Evolutionary conservation across 78 protist species (phyloP), one percentile per base, ranked within the genome.

Genomic region (Dictyostelium intermedium): DNA sequence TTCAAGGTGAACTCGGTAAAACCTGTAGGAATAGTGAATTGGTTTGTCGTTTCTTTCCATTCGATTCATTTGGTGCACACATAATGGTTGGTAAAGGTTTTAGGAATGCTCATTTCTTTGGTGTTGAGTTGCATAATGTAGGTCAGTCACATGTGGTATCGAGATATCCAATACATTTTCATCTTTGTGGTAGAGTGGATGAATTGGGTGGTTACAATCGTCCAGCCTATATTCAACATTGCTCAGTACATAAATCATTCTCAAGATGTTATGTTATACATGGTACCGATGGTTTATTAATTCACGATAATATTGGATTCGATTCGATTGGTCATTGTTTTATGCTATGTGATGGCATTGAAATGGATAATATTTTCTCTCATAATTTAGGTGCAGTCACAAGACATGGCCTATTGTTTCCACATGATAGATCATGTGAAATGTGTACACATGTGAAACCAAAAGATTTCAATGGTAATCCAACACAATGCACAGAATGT

Each of bases 321-420:
- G 83, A 91, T 35, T 50, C 81, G 0, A 35, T 82, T 61, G 97
- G 97, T 5, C 97, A 95, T 74, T 79, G 92, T 9, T 84, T 16
- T 91, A 91, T 95, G 91, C 7, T 91, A 25, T 87, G 91, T 63
- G 97, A 95, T 74, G 97, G 95, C 25, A 81, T 77, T 41, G 97
- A 95, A 76, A 53, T 73, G 32, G 53, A 10, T 20, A 95, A 95
- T 80, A 11, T 2, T 0, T 23, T 95, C 2, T 18, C 20, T 5
- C 20, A 45, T 43, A 91, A 91, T 70, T 27, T 93, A 4, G 96
- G 92, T 34, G 8, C 85, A 3, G 23, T 78, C 0, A 86, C 96
- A 0, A 73, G 39, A 56, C 30, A 16, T 25, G 87, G 87, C 5
- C 27, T 86, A 43, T 5, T 93, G 1, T 32, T 78, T 3, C 96